Evolutionary conservation across 2,329 filamentous ascomycete species (phyloP).

Genomic region (Fusarium sp.): DNA sequence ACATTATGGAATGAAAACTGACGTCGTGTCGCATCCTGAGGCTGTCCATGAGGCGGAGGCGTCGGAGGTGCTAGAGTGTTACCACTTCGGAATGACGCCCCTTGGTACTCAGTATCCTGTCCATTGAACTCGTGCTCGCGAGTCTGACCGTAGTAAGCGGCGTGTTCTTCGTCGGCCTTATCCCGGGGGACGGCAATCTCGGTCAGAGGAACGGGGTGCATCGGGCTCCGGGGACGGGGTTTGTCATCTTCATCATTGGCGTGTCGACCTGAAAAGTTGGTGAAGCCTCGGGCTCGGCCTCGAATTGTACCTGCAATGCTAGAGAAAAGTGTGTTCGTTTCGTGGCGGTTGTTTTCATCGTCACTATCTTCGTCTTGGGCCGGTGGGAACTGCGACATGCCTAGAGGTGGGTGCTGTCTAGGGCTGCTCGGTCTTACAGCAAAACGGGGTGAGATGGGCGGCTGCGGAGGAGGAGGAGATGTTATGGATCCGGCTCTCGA

Average conservation of each 20-base stretch:
- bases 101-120: conserved; percentile 61
- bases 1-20: conserved; percentile 95
- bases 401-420: conserved; percentile 62
- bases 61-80: conserved; percentile 66
- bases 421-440: conserved; percentile 38
- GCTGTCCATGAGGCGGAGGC: conserved; percentile 71
- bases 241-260: conserved; percentile 52
- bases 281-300: conserved; percentile 48
- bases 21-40: conserved; percentile 71
- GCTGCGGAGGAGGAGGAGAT: conserved; percentile 44
- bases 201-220: conserved; percentile 71
- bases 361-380: conserved; percentile 62
- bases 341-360: conserved; percentile 61
- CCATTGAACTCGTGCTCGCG: conserved; percentile 59
- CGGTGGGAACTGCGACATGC: conserved; percentile 88
- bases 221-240: conserved; percentile 63
- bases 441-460: conserved; percentile 42
- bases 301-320: conserved; percentile 67
- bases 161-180: conserved; percentile 56
- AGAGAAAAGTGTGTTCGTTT: conserved; percentile 61
- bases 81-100: conserved; percentile 57
- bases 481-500: conserved; percentile 43
- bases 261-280: conserved; percentile 47
- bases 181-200: conserved; percentile 66
- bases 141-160: conserved; percentile 53